phyloP scores from a whole-genome alignment of 148 eudicot species.

The Vaccinium corymbosum region DNA sequence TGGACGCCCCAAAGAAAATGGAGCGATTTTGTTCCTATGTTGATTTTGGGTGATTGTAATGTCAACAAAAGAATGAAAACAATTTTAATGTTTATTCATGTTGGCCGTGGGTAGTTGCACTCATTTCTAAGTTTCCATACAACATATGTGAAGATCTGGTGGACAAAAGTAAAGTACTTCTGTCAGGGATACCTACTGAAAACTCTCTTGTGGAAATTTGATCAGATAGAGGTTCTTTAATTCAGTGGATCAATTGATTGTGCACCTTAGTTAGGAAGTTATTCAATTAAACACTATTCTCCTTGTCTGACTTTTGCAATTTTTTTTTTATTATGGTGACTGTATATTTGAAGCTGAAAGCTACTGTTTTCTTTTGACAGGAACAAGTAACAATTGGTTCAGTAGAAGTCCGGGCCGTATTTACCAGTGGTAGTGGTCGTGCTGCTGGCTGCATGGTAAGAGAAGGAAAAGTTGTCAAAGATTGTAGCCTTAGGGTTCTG shows the following conservation, averaged over 20 bases:
- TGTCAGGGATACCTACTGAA: not conserved
- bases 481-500: conserved; percentile 68
- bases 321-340: not conserved
- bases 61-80: not conserved
- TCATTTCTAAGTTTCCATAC: not conserved
- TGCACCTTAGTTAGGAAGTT: not conserved
- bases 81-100: not conserved
- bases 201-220: not conserved
- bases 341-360: conserved; percentile 11
- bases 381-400: conserved; percentile 80
- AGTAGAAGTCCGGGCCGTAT: conserved; percentile 86
- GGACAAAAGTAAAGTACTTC: conserved; percentile 3
- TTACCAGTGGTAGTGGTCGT: conserved; percentile 94
- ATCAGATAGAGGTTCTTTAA: not conserved
- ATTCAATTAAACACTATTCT: not conserved
- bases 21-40: not conserved
- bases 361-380: conserved; percentile 31
- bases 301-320: not conserved
- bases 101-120: not conserved
- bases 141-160: not conserved
- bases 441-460: conserved; percentile 99
- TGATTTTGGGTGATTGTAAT: not conserved
- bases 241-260: not conserved
- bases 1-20: not conserved
- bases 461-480: conserved; percentile 87